Evolutionary conservation across 1,284 basidiomycete genomes (phyloP), one percentile per base, ranked within the genome.

Genomic region (Rhodotorula mucilaginosa): DNA sequence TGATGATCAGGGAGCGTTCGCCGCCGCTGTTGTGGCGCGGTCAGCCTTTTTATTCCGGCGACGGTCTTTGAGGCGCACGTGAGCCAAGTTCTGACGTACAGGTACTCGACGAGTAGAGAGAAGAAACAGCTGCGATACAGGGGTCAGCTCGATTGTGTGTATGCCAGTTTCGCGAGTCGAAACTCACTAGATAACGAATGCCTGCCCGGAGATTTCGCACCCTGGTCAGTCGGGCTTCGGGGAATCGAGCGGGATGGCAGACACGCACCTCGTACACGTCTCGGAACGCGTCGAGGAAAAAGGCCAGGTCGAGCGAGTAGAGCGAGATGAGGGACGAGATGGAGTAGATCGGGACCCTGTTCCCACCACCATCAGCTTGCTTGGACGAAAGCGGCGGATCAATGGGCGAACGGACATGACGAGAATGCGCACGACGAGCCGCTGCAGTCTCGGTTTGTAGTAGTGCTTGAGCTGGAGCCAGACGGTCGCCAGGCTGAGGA

Each of bases 391-490:
- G 2, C 23, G 26, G 26, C 26, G 26, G 26, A 26, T 26, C 26
- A 26, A 26, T 26, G 26, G 26, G 26, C 26, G 26, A 26, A 69
- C 75, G 29, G n/a, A 78, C 94, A 98, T 98, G 77, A 98, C 78
- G 88, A 99, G 92, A 80, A 99, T 97, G 70, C 97, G 87, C 56
- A 98, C 87, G 62, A 98, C 95, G 86, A 93, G 92, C 75, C 93
- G 91, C 78, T 75, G 80, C 29, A 80, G 66, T 3, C 71, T 76
- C 15, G 80, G 79, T 68, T 80, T 78, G 70, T 79, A 79, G 61
- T 81, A 81, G 61, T 80, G 93, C 82, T 93, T 91, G 71, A 98
- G 84, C 76, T 99, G 95, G 7, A 93, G 85, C 77, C 86, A 87
- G 76, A 99, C 94, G 3, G 92, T 93, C 80, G 88, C 87, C 49